Evolutionary conservation across 225 moss, liverwort and hornwort genomes (phyloP), one percentile per base, ranked within the genome.

Genomic region (Sphagnum contortum): DNA sequence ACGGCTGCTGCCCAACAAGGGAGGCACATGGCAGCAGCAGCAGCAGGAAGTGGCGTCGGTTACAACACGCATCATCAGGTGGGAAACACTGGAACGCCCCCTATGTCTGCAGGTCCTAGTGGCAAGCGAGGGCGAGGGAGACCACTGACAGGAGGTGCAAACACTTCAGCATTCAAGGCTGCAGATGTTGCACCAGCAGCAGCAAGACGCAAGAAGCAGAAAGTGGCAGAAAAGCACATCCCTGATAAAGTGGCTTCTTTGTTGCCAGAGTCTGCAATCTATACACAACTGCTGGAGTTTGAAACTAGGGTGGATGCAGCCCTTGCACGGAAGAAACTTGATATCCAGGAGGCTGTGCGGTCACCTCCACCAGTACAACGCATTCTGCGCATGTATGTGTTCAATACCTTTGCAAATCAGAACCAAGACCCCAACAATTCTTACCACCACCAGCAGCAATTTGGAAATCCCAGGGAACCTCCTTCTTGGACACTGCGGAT

Each of bases 301-400:
- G 96, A 98, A 61, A 80, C 83, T 61, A 75, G 93, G 8, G 91
- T 98, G 60, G 96, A 98, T 47, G 77, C 90, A 12, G 96, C 92
- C 3, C 66, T 98, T 76, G 77, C 89, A 11, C 72, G 96, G 70
- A 98, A 98, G 75, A 98, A 98, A 74, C 71, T 98, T 66, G 96
- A 93, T 55, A 93, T 98, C 60, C 96, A 98, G 75, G 96, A 98
- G 72, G 96, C 89, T 4, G 87, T 98, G 73, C 87, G 96, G 66
- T 85, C 90, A 70, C 96, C 96, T n/a, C 90, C 92, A 45, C 87
- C 90, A 14, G 80, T 93, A 48, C 74, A 89, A 47, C 85, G 91
- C 8, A 86, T 89, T 12, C 73, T 98, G 64, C 78, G 96, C 63
- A 93, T 93, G 76, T 93, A 91, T 50, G 82, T 98, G 12, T 98